Evolutionary conservation across 2,329 filamentous ascomycete species (phyloP).

Genomic region (Sporothrix sp.): DNA sequence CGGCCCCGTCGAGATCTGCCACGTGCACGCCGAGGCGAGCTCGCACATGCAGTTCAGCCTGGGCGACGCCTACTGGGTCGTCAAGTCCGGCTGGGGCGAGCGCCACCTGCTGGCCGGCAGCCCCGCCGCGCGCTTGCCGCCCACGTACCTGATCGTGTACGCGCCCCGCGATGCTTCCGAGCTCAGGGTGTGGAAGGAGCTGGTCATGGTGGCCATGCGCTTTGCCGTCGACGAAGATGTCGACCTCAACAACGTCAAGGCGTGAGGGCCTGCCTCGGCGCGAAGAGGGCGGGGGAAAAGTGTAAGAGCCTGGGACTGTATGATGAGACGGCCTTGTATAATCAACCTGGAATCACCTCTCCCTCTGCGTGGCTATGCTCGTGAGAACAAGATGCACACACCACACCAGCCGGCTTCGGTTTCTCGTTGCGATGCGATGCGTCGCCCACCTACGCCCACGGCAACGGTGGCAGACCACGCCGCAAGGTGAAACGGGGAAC

Average conservation of each 20-base stretch:
- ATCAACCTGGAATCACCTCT: too few species aligned
- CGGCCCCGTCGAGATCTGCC: conserved; percentile 27
- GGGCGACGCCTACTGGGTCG: conserved; percentile 27
- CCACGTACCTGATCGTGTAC: conserved; percentile 32
- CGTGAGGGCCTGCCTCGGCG: background rate
- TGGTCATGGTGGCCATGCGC: conserved; percentile 18
- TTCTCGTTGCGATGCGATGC: background rate
- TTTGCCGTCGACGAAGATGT: conserved; percentile 3
- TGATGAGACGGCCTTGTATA: background rate
- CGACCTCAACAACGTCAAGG: conserved; percentile 2
- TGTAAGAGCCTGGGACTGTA: background rate
- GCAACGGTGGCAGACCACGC: too few species aligned
- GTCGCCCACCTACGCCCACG: too few species aligned
- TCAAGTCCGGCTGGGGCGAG: conserved; percentile 31
- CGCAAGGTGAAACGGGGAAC: too few species aligned
- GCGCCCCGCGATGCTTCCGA: conserved; percentile 30
- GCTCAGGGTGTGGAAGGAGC: conserved; percentile 19
- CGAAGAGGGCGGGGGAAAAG: background rate
- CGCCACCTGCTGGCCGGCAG: conserved; percentile 28
- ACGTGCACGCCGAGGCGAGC: conserved; percentile 32
- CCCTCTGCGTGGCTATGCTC: too few species aligned
- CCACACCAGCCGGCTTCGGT: too few species aligned
- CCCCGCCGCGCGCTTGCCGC: conserved; percentile 22
- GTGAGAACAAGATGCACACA: too few species aligned
- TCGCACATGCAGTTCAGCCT: conserved; percentile 30